A percentile compares a stretch with the other conserved stretches of the same genome.
Conservation (phyloP, 257 asterid genomes). For the Forsythia suspensa region DNA sequence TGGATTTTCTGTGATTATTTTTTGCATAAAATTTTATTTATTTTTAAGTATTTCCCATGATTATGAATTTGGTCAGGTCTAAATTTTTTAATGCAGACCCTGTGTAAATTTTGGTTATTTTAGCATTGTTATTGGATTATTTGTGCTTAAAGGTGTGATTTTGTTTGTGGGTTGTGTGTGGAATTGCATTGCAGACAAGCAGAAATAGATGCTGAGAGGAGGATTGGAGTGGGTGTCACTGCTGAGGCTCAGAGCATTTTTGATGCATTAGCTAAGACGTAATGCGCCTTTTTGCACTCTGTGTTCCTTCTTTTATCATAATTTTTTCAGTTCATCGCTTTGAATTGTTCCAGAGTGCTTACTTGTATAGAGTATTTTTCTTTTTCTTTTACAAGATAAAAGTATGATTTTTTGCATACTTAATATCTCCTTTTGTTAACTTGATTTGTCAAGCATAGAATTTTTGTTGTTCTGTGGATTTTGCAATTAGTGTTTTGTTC, state of each 20-base stretch:
- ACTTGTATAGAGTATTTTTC: background rate
- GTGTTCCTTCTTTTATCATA: background rate
- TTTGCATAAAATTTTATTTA: too few relatives aligned
- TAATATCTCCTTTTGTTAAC: background rate
- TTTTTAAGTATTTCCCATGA: background rate
- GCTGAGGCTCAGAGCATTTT: slow-evolving; percentile 85
- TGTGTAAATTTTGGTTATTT: background rate
- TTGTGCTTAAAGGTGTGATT: slow-evolving; percentile 8
- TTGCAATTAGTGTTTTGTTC: background rate
- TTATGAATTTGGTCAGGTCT: background rate
- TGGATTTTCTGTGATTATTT: background rate
- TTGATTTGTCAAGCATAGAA: background rate
- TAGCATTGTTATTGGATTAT: background rate
- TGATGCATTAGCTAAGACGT: slow-evolving; percentile 96
- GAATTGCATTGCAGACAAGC: slow-evolving; percentile 63
- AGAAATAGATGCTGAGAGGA: slow-evolving; percentile 84
- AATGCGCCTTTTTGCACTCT: slow-evolving; percentile 24
- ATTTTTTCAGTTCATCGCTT: background rate
- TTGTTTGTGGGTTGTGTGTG: slow-evolving; percentile 3
- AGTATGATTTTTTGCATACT: background rate
- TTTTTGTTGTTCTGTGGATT: background rate
- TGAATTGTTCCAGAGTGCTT: background rate
- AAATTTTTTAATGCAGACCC: too few relatives aligned
- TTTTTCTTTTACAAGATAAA: slow-evolving; percentile 1
- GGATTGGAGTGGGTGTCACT: slow-evolving; percentile 93